phyloP scores from a whole-genome alignment of 306 rosid species.

The Fragaria nilgerrensis region DNA sequence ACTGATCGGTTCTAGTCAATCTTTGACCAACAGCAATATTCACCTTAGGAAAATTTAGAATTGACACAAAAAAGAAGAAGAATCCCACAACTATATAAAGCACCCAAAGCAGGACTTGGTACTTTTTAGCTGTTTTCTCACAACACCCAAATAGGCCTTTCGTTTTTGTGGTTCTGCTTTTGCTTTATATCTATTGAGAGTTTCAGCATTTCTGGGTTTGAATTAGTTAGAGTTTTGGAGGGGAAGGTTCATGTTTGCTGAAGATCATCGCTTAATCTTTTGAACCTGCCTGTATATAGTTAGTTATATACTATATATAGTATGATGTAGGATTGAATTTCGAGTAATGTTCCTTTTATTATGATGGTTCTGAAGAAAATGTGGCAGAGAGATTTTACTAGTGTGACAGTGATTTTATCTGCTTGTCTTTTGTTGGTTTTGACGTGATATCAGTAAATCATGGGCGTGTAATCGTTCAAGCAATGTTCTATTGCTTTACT shows the following conservation, averaged over 20 bases:
- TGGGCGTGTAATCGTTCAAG: neutral
- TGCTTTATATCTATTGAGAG: conserved; percentile 12
- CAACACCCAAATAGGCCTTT: neutral
- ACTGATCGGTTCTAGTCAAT: neutral
- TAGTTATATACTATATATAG: conserved; percentile 22
- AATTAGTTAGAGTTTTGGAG: conserved; percentile 5
- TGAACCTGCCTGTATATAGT: conserved; percentile 29
- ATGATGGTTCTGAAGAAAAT: too few relatives aligned
- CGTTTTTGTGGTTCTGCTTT: conserved; percentile 2
- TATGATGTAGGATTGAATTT: neutral
- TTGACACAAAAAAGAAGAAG: neutral
- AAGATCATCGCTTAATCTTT: conserved; percentile 6
- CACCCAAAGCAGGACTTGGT: conserved; percentile 12
- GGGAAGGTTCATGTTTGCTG: conserved; percentile 10
- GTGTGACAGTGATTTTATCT: too few relatives aligned
- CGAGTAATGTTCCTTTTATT: too few relatives aligned
- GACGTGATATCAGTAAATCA: neutral
- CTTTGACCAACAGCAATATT: neutral
- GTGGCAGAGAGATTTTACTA: neutral
- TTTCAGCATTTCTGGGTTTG: neutral
- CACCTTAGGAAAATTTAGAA: conserved; percentile 6
- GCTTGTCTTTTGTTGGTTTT: neutral
- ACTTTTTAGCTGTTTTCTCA: neutral
- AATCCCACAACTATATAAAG: conserved; percentile 8
- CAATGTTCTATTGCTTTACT: neutral